Conservation (phyloP, 108 stramenopile genomes). For the Schizochytrium sp. region DNA sequence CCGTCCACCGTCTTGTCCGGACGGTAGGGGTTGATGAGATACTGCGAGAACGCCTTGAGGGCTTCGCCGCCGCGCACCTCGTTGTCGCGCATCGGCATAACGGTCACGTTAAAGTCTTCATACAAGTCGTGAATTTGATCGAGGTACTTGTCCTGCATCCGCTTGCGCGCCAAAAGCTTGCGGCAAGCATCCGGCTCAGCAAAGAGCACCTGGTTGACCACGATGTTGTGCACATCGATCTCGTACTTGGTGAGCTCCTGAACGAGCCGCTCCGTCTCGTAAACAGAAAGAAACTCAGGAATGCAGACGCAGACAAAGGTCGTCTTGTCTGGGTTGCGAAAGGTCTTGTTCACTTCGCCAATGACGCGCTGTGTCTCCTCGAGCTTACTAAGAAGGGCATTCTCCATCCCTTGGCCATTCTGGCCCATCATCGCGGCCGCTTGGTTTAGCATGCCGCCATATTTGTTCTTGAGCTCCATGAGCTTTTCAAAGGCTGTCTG, state of each 20-base stretch:
- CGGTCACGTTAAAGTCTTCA: slow-evolving; percentile 92
- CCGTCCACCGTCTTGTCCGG: slow-evolving; percentile 41
- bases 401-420: slow-evolving; percentile 62
- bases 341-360: slow-evolving; percentile 17
- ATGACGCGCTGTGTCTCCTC: slow-evolving; percentile 62
- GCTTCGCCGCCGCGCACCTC: slow-evolving; percentile 86
- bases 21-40: slow-evolving; percentile 68
- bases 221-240: slow-evolving; percentile 97
- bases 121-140: slow-evolving; percentile 97
- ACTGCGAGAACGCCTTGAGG: slow-evolving; percentile 72
- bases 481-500: slow-evolving; percentile 91
- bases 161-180: slow-evolving; percentile 71
- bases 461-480: slow-evolving; percentile 88
- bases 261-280: slow-evolving; percentile 97
- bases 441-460: slow-evolving; percentile 86
- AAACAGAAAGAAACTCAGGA: slow-evolving; percentile 97
- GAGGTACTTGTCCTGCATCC: slow-evolving; percentile 99
- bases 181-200: slow-evolving; percentile 89
- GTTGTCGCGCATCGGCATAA: slow-evolving; percentile 94
- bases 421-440: slow-evolving; percentile 79
- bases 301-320: slow-evolving; percentile 99
- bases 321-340: slow-evolving; percentile 84
- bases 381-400: slow-evolving; percentile 70
- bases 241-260: slow-evolving; percentile 97
- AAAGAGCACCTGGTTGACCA: slow-evolving; percentile 98